phyloP scores from a whole-genome alignment of 306 rosid species.

The Trichosanthes truncata region DNA sequence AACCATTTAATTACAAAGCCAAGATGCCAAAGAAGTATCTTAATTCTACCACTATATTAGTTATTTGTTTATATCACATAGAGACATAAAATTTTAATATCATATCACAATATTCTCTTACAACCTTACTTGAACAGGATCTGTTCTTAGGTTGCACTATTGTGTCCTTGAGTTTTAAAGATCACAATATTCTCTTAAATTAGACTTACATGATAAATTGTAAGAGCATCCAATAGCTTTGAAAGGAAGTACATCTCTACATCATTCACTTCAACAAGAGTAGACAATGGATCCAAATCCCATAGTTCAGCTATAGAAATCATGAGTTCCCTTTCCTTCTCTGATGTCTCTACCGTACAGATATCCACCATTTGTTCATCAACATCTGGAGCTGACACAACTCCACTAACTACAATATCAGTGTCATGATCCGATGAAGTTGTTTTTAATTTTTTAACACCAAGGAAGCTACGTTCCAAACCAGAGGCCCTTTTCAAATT shows the following conservation, averaged over 20 bases:
- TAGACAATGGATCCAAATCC: conserved; percentile 35
- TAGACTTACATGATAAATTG: conserved; percentile 55
- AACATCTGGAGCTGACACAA: conserved; percentile 26
- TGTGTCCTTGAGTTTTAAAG: neutral
- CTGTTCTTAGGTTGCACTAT: neutral
- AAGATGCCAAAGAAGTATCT: neutral
- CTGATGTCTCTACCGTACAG: conserved; percentile 21
- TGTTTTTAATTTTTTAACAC: conserved; percentile 42
- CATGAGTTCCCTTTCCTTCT: conserved; percentile 31
- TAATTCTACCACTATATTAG: neutral
- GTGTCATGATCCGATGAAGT: conserved; percentile 30
- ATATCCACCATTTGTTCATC: conserved; percentile 24
- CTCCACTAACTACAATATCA: conserved; percentile 66
- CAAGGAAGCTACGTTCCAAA: conserved; percentile 21
- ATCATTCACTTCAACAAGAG: conserved; percentile 28
- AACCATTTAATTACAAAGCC: neutral
- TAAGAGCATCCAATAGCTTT: conserved; percentile 66
- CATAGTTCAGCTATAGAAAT: conserved; percentile 51
- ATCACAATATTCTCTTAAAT: neutral
- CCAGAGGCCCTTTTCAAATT: conserved; percentile 37
- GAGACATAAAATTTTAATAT: neutral
- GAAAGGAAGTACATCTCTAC: conserved; percentile 43
- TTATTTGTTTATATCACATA: neutral
- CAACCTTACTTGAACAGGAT: neutral
- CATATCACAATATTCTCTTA: neutral